phyloP scores from a whole-genome alignment of 192 early-diverging fungal species.

The Backusella circina region DNA sequence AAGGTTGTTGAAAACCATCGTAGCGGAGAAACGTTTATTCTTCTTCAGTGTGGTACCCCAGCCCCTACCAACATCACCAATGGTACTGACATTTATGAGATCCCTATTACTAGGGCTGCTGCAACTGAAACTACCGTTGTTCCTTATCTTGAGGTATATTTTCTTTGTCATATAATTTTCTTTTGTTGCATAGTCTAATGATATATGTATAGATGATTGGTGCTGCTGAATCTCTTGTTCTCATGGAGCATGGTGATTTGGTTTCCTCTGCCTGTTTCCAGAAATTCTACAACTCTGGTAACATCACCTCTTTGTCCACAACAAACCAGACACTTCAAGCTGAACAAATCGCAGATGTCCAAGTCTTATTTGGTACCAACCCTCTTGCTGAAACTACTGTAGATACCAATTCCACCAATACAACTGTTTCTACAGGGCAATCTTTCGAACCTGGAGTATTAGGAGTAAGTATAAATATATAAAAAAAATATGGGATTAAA shows the following conservation, averaged over 20 bases:
- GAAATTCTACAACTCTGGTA: conserved; percentile 16
- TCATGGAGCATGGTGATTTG: conserved; percentile 31
- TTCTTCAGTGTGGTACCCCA: conserved; percentile 72
- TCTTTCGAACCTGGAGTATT: conserved; percentile 45
- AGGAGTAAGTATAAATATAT: conserved; percentile 40
- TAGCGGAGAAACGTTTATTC: conserved; percentile 53
- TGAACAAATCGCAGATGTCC: conserved; percentile 44
- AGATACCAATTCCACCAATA: conserved; percentile 29
- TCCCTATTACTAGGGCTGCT: conserved; percentile 43
- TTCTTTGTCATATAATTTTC: not conserved
- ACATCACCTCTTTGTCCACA: conserved; percentile 30
- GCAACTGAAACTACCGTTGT: conserved; percentile 37
- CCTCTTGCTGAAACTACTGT: conserved; percentile 10
- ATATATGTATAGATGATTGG: conserved; percentile 37
- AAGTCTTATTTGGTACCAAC: conserved; percentile 40
- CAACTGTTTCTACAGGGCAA: conserved; percentile 44
- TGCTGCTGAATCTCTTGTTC: conserved; percentile 31
- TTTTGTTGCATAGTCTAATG: not conserved
- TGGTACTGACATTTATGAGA: conserved; percentile 42
- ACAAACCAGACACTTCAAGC: conserved; percentile 43
- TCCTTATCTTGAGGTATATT: conserved; percentile 44
- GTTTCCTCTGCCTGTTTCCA: conserved; percentile 53
- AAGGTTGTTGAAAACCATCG: conserved; percentile 60
- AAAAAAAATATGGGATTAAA: not conserved
- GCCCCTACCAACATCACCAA: conserved; percentile 36